Evolutionary conservation across 225 moss, liverwort and hornwort species (phyloP), one percentile per base, ranked within the genome.

Genomic region (Polytrichum commune): DNA sequence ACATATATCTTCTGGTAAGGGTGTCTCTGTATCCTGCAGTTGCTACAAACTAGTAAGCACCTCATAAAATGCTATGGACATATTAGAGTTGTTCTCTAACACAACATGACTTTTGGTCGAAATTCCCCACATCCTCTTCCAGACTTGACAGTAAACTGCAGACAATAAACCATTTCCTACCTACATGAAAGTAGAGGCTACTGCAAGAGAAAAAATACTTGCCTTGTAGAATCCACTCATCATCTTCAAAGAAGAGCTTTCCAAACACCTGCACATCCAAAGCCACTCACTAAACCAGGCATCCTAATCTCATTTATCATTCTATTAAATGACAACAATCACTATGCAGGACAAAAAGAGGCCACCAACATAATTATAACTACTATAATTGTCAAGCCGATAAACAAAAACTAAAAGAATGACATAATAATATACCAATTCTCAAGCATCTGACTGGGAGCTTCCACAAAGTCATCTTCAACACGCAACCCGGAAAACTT

Each of bases 221-320:
- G 87, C 96, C 96, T 95, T 95, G 76, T 94, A 95, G 71, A 88
- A 90, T 57, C 97, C 97, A 84, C 97, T 98, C 97, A 98, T 92
- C 81, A 93, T 78, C 80, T 83, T 86, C 81, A 98, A 78, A 26
- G 94, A 83, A 54, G 80, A 75, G 69, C 79, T 82, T 73, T 98
- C 94, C 78, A 92, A 92, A 75, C 97, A 95, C 96, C 93, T 93
- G 81, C 67, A 76, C 65, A 58, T 20, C 8, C 9, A 6, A 58
- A 46, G 13, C 46, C 58, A 58, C 58, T 20, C n/a, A 58, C 58
- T 58, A 1, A 58, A 58, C 22, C 20, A 35, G 35, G 9, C 35
- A 35, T 9, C 35, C 9, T 9, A 35, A 35, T 46, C 46, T 13
- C 46, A 46, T 46, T 46, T 16, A 46, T 16, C 46, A 46, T 46